phyloP scores from a whole-genome alignment of 495 filamentous ascomycete species.

The Penicillium coffeae region DNA sequence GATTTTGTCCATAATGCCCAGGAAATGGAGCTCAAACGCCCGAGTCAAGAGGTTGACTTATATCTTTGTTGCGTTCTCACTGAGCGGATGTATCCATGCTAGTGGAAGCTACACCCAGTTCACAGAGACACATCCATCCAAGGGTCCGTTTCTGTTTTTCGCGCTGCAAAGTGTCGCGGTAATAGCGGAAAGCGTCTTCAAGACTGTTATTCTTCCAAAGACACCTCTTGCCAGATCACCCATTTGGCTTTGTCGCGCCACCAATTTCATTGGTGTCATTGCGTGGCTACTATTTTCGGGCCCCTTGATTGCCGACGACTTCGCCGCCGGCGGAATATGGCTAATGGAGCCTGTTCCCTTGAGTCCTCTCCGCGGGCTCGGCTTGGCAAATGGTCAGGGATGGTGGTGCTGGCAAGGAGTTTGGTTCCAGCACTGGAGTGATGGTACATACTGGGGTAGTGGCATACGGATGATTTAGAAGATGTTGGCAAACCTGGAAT shows the following conservation, averaged over 20 bases:
- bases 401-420: slow-evolving; percentile 55
- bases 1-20: slow-evolving; percentile 40
- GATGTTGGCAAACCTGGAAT: slow-evolving; percentile 2
- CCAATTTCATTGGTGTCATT: slow-evolving; percentile 51
- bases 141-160: slow-evolving; percentile 53
- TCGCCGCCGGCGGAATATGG: slow-evolving; percentile 58
- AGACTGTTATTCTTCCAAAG: slow-evolving; percentile 18
- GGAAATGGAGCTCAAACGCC: slow-evolving; percentile 6
- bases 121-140: slow-evolving; percentile 37
- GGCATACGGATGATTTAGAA: slow-evolving; percentile 41
- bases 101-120: slow-evolving; percentile 53
- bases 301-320: slow-evolving; percentile 56
- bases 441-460: slow-evolving; percentile 60
- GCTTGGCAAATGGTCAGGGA: slow-evolving; percentile 45
- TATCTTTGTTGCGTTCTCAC: slow-evolving; percentile 50
- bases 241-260: slow-evolving; percentile 35
- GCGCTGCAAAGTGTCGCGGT: slow-evolving; percentile 53
- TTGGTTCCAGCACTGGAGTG: slow-evolving; percentile 49
- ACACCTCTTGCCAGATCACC: slow-evolving; percentile 29
- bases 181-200: slow-evolving; percentile 41
- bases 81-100: slow-evolving; percentile 60
- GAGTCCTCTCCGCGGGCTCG: slow-evolving; percentile 53
- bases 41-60: slow-evolving; percentile 21
- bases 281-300: slow-evolving; percentile 58
- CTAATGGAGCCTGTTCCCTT: slow-evolving; percentile 67